Evolutionary conservation across 2,329 filamentous ascomycete genomes (phyloP).

Genomic region (Diaporthe ampelina): DNA sequence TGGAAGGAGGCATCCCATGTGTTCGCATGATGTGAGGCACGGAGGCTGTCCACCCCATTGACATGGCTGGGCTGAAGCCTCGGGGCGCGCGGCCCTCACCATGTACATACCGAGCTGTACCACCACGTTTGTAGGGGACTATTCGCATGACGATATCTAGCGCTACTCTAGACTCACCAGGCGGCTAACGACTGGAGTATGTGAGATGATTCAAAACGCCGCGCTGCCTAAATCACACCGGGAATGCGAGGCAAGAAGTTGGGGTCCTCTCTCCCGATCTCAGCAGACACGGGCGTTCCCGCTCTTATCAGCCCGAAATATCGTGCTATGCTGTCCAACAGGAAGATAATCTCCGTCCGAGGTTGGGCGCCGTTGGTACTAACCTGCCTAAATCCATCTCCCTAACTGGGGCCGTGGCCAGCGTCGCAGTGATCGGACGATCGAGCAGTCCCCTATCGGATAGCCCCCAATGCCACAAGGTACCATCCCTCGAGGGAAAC

Average conservation of each 20-base stretch:
- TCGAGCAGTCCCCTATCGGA: constrained; percentile 9
- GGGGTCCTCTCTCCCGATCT: neutral
- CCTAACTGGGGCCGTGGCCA: constrained; percentile 12
- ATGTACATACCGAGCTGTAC: constrained; percentile 23
- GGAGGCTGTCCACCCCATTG: constrained; percentile 5
- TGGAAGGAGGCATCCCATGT: constrained; percentile 7
- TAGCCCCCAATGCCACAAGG: constrained; percentile 22
- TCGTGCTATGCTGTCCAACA: constrained; percentile 2
- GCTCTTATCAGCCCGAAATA: constrained; percentile 11
- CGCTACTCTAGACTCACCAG: neutral
- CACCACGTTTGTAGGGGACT: constrained; percentile 2
- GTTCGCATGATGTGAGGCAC: constrained; percentile 20
- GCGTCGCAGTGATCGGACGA: constrained; percentile 31
- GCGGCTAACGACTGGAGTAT: neutral
- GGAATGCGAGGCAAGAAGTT: constrained; percentile 6
- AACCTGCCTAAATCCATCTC: constrained; percentile 4
- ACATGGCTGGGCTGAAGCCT: neutral
- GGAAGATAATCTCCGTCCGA: constrained; percentile 21
- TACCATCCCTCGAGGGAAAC: constrained; percentile 17
- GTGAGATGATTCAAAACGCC: constrained; percentile 25
- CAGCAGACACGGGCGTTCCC: constrained; percentile 20
- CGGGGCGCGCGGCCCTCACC: constrained; percentile 9
- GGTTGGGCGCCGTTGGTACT: constrained; percentile 33
- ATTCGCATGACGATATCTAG: constrained; percentile 4
- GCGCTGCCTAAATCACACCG: constrained; percentile 7